Conservation (phyloP, 2,329 filamentous ascomycete genomes). For the Aspergillus pseudoglaucus region DNA sequence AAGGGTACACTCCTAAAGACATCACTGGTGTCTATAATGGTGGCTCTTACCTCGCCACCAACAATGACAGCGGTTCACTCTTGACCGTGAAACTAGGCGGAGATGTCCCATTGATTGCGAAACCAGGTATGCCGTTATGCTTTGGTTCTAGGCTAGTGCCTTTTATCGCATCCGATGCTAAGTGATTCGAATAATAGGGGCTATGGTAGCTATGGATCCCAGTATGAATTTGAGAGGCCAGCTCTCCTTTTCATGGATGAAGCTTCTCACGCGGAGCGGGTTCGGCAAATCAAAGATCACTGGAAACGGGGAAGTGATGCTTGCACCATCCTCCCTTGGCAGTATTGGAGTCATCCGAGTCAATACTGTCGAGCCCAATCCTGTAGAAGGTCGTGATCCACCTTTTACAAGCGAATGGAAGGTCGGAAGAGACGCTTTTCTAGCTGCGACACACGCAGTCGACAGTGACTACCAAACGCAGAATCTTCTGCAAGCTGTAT, state of each 20-base stretch:
- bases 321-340: constrained; percentile 73
- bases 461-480: constrained; percentile 83
- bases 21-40: no score
- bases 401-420: constrained; percentile 53
- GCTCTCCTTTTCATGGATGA: constrained; percentile 84
- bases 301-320: constrained; percentile 81
- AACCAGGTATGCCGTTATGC: constrained; percentile 55
- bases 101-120: constrained; percentile 73
- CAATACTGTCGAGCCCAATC: constrained; percentile 35
- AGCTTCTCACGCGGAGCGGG: constrained; percentile 76
- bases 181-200: constrained; percentile 43
- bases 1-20: no score
- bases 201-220: constrained; percentile 93
- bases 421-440: constrained; percentile 77
- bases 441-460: constrained; percentile 81
- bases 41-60: no score
- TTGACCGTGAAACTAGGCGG: constrained; percentile 84
- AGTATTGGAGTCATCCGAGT: constrained; percentile 72
- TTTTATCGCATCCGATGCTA: not conserved
- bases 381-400: constrained; percentile 36
- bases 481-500: constrained; percentile 80
- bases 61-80: constrained; percentile 48
- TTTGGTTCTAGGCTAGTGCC: not conserved
- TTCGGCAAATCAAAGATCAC: constrained; percentile 74
- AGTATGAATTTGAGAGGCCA: constrained; percentile 76